A percentile compares a stretch with the other conserved stretches of the same genome.
Evolutionary conservation across 2,329 filamentous ascomycete genomes (phyloP).

Genomic region (Tolypocladium capitatum): DNA sequence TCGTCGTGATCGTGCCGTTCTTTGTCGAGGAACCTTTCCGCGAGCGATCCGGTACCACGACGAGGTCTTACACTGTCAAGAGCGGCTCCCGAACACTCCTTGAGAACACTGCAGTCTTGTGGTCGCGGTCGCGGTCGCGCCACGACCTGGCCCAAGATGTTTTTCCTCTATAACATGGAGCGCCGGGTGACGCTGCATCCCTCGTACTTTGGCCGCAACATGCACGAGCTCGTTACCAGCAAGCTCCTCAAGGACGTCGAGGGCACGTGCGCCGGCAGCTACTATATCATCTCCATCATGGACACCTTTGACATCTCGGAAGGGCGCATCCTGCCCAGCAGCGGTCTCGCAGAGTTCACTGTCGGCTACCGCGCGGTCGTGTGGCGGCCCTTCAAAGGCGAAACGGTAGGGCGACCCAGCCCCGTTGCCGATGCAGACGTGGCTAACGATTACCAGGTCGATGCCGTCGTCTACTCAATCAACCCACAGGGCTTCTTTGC

Average conservation of each 20-base stretch:
- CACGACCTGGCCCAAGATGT: conserved; percentile 48
- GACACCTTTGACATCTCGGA: conserved; percentile 92
- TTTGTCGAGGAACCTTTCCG: background rate
- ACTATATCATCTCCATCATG: conserved; percentile 97
- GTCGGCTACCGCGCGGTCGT: conserved; percentile 92
- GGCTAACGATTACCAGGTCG: conserved; percentile 50
- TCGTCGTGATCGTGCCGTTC: background rate
- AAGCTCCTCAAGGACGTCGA: conserved; percentile 89
- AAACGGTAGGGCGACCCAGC: conserved; percentile 57
- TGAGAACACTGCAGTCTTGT: background rate
- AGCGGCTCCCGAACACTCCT: too few relatives aligned
- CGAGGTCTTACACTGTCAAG: background rate
- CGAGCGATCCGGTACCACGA: background rate
- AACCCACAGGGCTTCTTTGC: conserved; percentile 88
- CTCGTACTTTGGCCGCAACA: conserved; percentile 90
- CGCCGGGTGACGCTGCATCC: conserved; percentile 90
- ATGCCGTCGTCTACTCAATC: conserved; percentile 84
- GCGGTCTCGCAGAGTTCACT: conserved; percentile 84
- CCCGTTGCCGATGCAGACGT: conserved; percentile 5
- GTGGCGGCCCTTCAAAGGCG: conserved; percentile 95
- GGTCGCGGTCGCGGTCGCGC: background rate
- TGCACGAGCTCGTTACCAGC: conserved; percentile 79
- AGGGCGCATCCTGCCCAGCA: conserved; percentile 81
- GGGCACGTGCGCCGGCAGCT: conserved; percentile 86
- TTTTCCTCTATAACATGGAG: conserved; percentile 95